Evolutionary conservation across 2,329 filamentous ascomycete genomes (phyloP), one percentile per base, ranked within the genome.

Genomic region (Mollisia scopiformis): DNA sequence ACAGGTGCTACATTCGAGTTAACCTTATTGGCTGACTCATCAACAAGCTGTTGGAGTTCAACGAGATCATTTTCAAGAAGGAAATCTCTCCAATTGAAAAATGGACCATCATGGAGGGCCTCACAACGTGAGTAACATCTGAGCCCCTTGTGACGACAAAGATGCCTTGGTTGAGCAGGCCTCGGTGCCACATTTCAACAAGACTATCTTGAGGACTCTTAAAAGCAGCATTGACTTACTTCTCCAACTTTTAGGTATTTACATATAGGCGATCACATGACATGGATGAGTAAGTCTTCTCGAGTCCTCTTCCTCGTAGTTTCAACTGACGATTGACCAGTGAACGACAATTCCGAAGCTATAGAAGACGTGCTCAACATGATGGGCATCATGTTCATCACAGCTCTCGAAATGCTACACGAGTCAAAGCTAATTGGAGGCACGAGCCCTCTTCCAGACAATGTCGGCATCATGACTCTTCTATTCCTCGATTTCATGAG

Each of bases 51-150:
- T 33, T 21, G 5, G 52, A 59, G 27, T 62, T 62, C 61, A 62
- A 59, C 56, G 57, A 59, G 52, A 4, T 60, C 52, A 53, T 64
- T 39, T 64, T 64, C 58, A 64, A 64, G 35, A 61, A 62, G 30
- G 53, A 62, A 6, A 55, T 64, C 35, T 56, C 46, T 11, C 58
- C 59, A 21, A 27, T 61, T n/a, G 33, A 62, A 33, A 64, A 64
- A 57, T 62, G 62, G 62, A 39, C 58, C 16, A 16, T 47, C 27
- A 39, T 64, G n/a, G 62, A 64, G 50, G 62, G 55, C 2, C 46
- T 64, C 7, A 31, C 51, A 8, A 13, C 35, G 19, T 62, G 35
- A 19, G 16, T 43, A 19, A 8, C 39, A 23, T 23, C n/a, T n/a
- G n/a, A n/a, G n/a, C n/a, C n/a, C n/a, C n/a, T n/a, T n/a, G n/a